Percentiles rank a stretch among this genome's conserved stretches.
phyloP scores from a whole-genome alignment of 2,329 filamentous ascomycete genomes.

The Stagonosporopsis chrysanthemi region DNA sequence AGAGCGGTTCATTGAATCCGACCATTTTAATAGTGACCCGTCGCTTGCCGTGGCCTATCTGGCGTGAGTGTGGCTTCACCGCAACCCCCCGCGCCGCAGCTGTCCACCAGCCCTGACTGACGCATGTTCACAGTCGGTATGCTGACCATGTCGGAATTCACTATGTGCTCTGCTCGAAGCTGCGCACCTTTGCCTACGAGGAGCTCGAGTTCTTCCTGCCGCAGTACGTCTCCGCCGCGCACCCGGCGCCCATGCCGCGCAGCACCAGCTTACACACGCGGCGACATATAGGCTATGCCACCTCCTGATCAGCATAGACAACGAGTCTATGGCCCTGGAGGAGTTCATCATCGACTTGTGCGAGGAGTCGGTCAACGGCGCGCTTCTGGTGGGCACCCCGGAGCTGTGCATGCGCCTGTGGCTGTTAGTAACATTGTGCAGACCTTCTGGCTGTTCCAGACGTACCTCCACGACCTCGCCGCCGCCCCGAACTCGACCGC shows the following conservation, averaged over 20 bases:
- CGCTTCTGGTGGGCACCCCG: conserved; percentile 70
- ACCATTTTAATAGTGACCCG: conserved; percentile 91
- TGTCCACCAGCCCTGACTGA: conserved; percentile 2
- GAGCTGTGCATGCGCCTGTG: not conserved
- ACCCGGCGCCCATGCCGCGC: conserved; percentile 15
- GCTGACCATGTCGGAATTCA: conserved; percentile 90
- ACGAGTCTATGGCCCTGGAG: conserved; percentile 89
- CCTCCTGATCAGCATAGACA: conserved; percentile 85
- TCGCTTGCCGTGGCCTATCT: conserved; percentile 89
- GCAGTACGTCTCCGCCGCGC: conserved; percentile 50
- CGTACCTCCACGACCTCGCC: conserved; percentile 82
- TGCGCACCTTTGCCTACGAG: conserved; percentile 87
- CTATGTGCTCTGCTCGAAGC: conserved; percentile 86
- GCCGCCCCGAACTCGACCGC: conserved; percentile 76
- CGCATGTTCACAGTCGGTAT: conserved; percentile 70
- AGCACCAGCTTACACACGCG: conserved; percentile 50
- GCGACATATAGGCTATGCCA: conserved; percentile 68
- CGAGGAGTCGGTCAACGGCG: conserved; percentile 85
- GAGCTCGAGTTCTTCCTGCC: conserved; percentile 93
- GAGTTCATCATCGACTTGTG: conserved; percentile 87
- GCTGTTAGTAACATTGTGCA: conserved; percentile 47
- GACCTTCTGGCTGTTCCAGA: conserved; percentile 93
- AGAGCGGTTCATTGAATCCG: conserved; percentile 89
- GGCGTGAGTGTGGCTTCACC: conserved; percentile 67
- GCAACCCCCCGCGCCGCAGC: conserved; percentile 19